Percentiles rank a stretch among this genome's conserved stretches.
Conservation (phyloP, 2,329 filamentous ascomycete species). For the Waltergamsia citrina region DNA sequence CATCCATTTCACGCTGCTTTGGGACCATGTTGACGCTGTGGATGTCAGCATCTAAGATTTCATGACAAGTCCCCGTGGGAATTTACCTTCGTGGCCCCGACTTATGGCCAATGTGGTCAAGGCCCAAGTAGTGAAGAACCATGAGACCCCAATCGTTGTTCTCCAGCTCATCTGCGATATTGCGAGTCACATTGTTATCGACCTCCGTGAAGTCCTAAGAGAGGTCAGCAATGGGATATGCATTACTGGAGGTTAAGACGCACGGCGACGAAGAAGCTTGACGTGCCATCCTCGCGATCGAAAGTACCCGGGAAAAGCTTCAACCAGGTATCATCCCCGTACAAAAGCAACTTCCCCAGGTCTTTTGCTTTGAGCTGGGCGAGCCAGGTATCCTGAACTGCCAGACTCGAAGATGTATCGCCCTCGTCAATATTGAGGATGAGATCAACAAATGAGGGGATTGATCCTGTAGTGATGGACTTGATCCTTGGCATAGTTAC, state of each 20-base stretch:
- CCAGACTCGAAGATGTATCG: constrained; percentile 80
- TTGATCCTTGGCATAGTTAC: constrained; percentile 98
- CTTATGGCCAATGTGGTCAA: constrained; percentile 98
- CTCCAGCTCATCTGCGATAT: constrained; percentile 67
- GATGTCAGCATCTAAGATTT: background rate
- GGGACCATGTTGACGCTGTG: constrained; percentile 77
- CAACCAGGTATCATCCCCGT: constrained; percentile 96
- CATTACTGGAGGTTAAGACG: constrained; percentile 24
- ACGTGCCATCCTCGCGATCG: constrained; percentile 79
- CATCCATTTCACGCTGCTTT: constrained; percentile 92
- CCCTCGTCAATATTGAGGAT: constrained; percentile 95
- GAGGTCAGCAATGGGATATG: background rate
- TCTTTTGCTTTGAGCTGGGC: constrained; percentile 75
- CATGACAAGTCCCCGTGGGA: background rate
- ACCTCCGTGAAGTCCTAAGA: constrained; percentile 93
- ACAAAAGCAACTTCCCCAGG: constrained; percentile 77
- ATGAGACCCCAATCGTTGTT: constrained; percentile 83
- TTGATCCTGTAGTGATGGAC: constrained; percentile 92
- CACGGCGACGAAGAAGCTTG: constrained; percentile 96
- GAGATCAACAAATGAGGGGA: constrained; percentile 95
- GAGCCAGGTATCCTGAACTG: constrained; percentile 90
- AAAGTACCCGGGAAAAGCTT: constrained; percentile 92
- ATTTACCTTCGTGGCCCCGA: constrained; percentile 70
- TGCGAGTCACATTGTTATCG: constrained; percentile 91
- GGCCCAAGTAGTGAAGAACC: constrained; percentile 88